A percentile compares a stretch with the other conserved stretches of the same genome.
phyloP scores from a whole-genome alignment of 2,329 filamentous ascomycete genomes.

The Orbilia javanica region DNA sequence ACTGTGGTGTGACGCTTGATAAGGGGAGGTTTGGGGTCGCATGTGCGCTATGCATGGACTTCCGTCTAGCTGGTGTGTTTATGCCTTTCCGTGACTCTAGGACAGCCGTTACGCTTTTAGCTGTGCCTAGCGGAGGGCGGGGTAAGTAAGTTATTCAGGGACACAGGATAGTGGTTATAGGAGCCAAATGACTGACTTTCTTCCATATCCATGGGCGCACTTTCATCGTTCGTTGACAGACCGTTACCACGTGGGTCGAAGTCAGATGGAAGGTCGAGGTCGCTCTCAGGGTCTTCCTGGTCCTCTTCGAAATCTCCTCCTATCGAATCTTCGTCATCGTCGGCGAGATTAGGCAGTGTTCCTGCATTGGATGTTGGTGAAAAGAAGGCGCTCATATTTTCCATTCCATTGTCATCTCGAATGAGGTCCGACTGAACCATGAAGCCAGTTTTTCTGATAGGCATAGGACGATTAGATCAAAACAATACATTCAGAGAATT shows the following conservation, averaged over 20 bases:
- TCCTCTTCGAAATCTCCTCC: constrained; percentile 9
- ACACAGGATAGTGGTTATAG: not conserved
- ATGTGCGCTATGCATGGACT: constrained; percentile 18
- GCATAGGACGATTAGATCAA: not conserved
- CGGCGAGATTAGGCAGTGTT: constrained; percentile 59
- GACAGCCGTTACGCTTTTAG: constrained; percentile 24
- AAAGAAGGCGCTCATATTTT: constrained; percentile 86
- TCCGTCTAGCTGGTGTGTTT: constrained; percentile 37
- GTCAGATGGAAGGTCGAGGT: constrained; percentile 19
- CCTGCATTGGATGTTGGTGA: constrained; percentile 73
- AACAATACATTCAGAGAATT: not conserved
- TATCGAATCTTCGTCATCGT: not conserved
- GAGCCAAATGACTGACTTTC: constrained; percentile 68
- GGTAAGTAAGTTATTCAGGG: constrained; percentile 48
- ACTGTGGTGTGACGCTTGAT: constrained; percentile 4
- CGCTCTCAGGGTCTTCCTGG: constrained; percentile 5
- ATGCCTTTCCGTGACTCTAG: constrained; percentile 33
- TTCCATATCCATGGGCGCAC: constrained; percentile 71
- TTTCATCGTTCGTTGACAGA: constrained; percentile 15
- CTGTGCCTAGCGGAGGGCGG: constrained; percentile 26
- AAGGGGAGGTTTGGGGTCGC: constrained; percentile 10
- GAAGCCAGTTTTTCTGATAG: constrained; percentile 86
- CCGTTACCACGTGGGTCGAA: constrained; percentile 45
- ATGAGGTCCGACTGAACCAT: constrained; percentile 76
- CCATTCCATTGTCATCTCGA: constrained; percentile 92